Conservation (phyloP, 306 rosid genomes). For the Gillenia trifoliata region DNA sequence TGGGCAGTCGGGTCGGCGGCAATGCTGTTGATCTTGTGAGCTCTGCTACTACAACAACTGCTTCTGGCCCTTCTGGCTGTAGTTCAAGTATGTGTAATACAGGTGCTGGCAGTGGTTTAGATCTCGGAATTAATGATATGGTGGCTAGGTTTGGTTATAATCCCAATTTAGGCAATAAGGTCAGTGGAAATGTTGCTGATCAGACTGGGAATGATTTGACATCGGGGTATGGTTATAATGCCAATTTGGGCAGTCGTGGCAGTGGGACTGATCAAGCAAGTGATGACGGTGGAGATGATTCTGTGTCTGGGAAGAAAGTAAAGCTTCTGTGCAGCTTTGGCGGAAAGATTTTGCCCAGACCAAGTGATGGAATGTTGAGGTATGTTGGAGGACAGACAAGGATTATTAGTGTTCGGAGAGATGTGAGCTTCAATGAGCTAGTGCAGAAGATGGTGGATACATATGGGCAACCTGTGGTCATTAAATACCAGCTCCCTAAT, state of each 20-base stretch:
- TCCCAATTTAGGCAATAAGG: slow-evolving; percentile 29
- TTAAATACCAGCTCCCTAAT: slow-evolving; percentile 84
- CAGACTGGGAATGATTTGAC: slow-evolving; percentile 27
- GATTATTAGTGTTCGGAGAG: slow-evolving; percentile 70
- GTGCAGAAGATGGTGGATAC: slow-evolving; percentile 63
- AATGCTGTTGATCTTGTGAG: slow-evolving; percentile 47
- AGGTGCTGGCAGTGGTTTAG: slow-evolving; percentile 28
- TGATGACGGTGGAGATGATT: slow-evolving; percentile 68
- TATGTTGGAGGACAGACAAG: slow-evolving; percentile 94
- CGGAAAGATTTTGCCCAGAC: slow-evolving; percentile 83
- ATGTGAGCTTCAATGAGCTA: slow-evolving; percentile 56
- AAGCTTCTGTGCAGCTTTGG: slow-evolving; percentile 86
- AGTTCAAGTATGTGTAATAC: slow-evolving; percentile 40
- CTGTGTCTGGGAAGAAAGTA: slow-evolving; percentile 48
- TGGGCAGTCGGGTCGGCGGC: slow-evolving; percentile 31
- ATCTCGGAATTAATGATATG: slow-evolving; percentile 44
- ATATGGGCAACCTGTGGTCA: slow-evolving; percentile 67
- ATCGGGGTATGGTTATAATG: slow-evolving; percentile 25
- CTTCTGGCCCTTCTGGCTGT: slow-evolving; percentile 19
- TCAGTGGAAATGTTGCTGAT: slow-evolving; percentile 40
- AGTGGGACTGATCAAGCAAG: slow-evolving; percentile 38
- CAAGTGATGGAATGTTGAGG: slow-evolving; percentile 82
- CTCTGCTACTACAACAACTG: slow-evolving; percentile 12
- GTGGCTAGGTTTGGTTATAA: slow-evolving; percentile 23
- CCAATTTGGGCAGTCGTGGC: slow-evolving; percentile 31